Evolutionary conservation across 2,329 filamentous ascomycete species (phyloP).

Genomic region (Kalaharituber pfeilii): DNA sequence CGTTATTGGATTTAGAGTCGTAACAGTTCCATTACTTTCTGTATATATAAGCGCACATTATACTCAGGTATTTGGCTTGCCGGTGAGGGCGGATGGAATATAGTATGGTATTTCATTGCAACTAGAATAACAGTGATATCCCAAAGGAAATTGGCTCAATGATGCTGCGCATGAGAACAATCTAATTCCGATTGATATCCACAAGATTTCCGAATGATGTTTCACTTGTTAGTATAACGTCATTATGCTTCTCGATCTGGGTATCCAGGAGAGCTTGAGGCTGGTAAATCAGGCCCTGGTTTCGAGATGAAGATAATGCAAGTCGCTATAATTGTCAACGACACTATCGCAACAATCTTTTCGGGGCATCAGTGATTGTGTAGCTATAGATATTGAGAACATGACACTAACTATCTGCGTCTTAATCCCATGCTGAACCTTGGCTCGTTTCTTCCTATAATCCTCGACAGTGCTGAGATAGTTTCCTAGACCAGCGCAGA

Average conservation of each 20-base stretch:
- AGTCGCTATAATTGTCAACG: conserved; percentile 13
- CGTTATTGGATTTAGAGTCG: not conserved
- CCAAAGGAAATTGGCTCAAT: not conserved
- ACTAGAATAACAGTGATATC: not conserved
- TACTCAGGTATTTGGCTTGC: not conserved
- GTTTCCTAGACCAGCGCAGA: conserved; percentile 62
- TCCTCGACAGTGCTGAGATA: conserved; percentile 62
- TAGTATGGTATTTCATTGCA: not conserved
- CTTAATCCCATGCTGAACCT: conserved; percentile 88
- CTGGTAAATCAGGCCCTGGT: not conserved
- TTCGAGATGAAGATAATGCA: conserved; percentile 1
- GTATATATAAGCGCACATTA: not conserved
- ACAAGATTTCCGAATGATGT: too few species aligned
- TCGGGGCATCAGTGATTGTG: too few species aligned
- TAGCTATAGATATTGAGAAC: too few species aligned
- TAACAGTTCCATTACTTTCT: not conserved
- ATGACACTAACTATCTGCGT: conserved; percentile 50
- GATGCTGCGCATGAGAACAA: not conserved
- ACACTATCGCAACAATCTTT: conserved; percentile 14
- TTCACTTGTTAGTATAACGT: too few species aligned
- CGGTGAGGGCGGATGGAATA: not conserved
- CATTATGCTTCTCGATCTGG: not conserved
- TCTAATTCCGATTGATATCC: too few species aligned
- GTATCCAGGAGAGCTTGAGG: too few species aligned
- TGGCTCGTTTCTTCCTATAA: conserved; percentile 58